Percentiles rank a stretch among this genome's conserved stretches.
phyloP scores from a whole-genome alignment of 2,329 filamentous ascomycete species.

The Thelonectria olida region DNA sequence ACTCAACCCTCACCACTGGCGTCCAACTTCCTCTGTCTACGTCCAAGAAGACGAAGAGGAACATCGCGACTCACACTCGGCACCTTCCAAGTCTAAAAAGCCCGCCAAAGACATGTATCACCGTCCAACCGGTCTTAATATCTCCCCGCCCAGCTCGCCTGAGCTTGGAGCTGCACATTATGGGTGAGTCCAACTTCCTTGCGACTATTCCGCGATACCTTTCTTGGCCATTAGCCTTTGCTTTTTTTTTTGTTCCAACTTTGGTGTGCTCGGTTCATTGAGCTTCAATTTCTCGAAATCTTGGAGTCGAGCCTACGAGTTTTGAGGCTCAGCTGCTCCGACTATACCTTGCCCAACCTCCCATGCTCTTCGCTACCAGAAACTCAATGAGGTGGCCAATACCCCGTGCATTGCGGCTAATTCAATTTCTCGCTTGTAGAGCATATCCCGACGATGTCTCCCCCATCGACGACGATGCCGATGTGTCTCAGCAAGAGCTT shows the following conservation, averaged over 20 bases:
- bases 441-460: constrained; percentile 54
- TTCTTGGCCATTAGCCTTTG: constrained; percentile 28
- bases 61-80: constrained; percentile 12
- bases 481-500: constrained; percentile 45
- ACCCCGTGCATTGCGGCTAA: constrained; percentile 28
- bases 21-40: constrained; percentile 67
- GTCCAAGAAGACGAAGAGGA: constrained; percentile 28
- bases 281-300: not conserved
- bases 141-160: constrained; percentile 68
- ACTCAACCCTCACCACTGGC: constrained; percentile 46
- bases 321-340: not conserved
- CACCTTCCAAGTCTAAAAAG: constrained; percentile 50
- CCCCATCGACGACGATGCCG: constrained; percentile 59
- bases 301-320: not conserved
- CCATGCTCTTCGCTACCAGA: not conserved
- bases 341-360: not conserved
- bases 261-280: not conserved
- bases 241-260: not conserved
- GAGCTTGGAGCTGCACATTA: constrained; percentile 51
- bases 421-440: constrained; percentile 38
- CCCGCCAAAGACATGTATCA: constrained; percentile 40
- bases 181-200: constrained; percentile 50
- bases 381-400: constrained; percentile 24
- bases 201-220: not conserved
- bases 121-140: constrained; percentile 53